Evolutionary conservation across 805 yeast genomes (phyloP), one percentile per base, ranked within the genome.

Genomic region (Yarrowia bubula): DNA sequence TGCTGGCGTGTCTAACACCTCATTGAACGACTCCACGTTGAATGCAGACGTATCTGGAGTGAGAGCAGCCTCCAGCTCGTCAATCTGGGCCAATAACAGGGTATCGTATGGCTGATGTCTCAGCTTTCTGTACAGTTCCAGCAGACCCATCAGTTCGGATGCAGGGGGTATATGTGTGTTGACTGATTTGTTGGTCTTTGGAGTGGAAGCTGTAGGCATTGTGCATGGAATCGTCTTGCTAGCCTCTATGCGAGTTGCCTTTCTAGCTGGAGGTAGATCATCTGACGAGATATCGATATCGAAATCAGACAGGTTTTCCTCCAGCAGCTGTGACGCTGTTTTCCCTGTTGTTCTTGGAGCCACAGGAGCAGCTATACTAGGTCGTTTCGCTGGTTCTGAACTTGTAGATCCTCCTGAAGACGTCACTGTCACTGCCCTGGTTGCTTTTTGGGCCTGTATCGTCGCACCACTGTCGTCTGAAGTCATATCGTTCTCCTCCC

Each of bases 21-120:
- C 17, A 1, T 46, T 41, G 15, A 17, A 4, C 7, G 31, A 5
- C 10, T 39, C 47, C 11, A n/a, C 13, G 3, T n/a, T 8, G 15
- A 31, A 28, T 6, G 37, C 38, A 5, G 38, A 55, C 1, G 61
- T 39, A 31, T 39, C 61, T 2, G 61, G 47, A 8, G 37, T 38
- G n/a, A 55, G 38, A n/a, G 37, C 61, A n/a, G 61, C 61, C 47
- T 55, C 61, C 38, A 31, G 38, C 38, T 55, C 61, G 11, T 55
- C 61, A 8, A 55, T 55, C 15, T 55, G 61, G 10, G 61, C 61
- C 15, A 55, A 28, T 8, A 55, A 32, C 15, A 39, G 28, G 14
- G 28, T 10, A 17, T 55, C 61, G 3, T 55, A 15, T 1, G 61
- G 61, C 13, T 17, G 11, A 4, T 41, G 46, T 4, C 61, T 47